Base-by-base conservation (phyloP, 108 stramenopile genomes). In the Cyclostephanos tholiformis region DNA sequence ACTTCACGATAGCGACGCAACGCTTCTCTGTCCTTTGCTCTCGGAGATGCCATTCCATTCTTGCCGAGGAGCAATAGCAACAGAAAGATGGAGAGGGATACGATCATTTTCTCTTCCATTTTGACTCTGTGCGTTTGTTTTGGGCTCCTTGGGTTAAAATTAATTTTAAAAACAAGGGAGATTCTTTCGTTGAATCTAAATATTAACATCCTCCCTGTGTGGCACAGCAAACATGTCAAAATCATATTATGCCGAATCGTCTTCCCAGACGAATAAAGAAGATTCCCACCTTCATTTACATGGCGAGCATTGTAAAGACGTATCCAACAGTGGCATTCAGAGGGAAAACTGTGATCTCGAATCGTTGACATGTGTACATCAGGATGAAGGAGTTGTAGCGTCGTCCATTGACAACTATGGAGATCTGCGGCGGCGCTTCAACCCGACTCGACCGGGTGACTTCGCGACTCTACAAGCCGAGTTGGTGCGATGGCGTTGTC, bases 401-500 rank as follows among this genome's bases (percentile, higher is more conserved):
- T 16, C 36, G 16, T 52, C 51, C 25, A 58, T 51, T 32, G 63
- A 73, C 51, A 55, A 57, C 17, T 43, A 73, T 17, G 19, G 65
- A 23, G 53, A 71, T 53, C 38, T 78, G 19, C 77, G 67, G 30
- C 20, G 66, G 57, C 70, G 77, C 13, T 59, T 72, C 7, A 59
- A 78, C 20, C 77, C 77, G 36, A 71, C 55, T 46, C 44, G 16
- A 32, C 71, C 69, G 29, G 60, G 71, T 39, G 77, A 78, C 52
- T 78, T 78, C 44, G 71, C 22, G 60, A 56, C 36, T 35, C 65
- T 78, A 19, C 65, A 72, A 55, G 27, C 58, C 17, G 77, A 78
- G 49, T 39, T 78, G 50, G 16, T 78, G 4, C 59, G 66, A 67
- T 78, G 77, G 77, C 71, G 65, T 29, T 65, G 65, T 41, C 77